Percentiles rank a stretch among this genome's conserved stretches.
Conservation (phyloP, 495 filamentous ascomycete genomes). For the Venustampulla echinocandica region DNA sequence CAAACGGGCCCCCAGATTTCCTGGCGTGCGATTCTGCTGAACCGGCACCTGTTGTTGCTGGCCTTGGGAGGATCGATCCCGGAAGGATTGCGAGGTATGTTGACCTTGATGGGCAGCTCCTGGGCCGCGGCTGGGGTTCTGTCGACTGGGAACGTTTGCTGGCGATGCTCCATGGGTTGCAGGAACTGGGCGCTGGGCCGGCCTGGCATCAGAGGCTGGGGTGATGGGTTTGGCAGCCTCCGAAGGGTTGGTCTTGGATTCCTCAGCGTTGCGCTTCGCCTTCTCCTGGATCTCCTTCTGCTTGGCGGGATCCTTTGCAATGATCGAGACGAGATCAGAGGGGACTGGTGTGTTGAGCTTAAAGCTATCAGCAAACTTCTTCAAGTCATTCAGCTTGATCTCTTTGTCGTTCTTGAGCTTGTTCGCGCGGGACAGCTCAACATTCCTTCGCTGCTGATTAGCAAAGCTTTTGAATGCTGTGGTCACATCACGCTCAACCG, state of each 20-base stretch:
- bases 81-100: constrained; percentile 14
- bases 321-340: constrained; percentile 82
- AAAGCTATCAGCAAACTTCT: constrained; percentile 90
- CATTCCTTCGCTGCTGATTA: constrained; percentile 39
- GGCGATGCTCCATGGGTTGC: constrained; percentile 17
- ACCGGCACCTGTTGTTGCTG: constrained; percentile 12
- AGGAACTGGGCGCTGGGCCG: constrained; percentile 21
- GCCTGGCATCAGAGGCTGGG: constrained; percentile 11
- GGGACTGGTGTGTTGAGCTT: constrained; percentile 89
- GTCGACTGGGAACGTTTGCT: constrained; percentile 15
- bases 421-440: constrained; percentile 62
- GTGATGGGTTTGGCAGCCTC: constrained; percentile 25
- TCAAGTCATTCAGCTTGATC: constrained; percentile 84
- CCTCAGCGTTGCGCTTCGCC: constrained; percentile 58
- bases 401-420: constrained; percentile 78
- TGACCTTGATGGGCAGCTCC: constrained; percentile 11
- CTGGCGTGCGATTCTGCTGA: constrained; percentile 22
- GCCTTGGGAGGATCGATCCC: constrained; percentile 8
- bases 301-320: constrained; percentile 89
- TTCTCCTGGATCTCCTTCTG: constrained; percentile 88
- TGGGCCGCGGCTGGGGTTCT: constrained; percentile 14
- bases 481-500: constrained; percentile 57
- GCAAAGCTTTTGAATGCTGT: constrained; percentile 79
- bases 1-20: constrained; percentile 35
- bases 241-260: constrained; percentile 32